Percentiles rank a stretch among this genome's conserved stretches.
These are phyloP conservation scores for Chlorophyllum brunneum DNA, from an alignment of 768 basidiomycete species.

Conservation along the genomic window DNA sequence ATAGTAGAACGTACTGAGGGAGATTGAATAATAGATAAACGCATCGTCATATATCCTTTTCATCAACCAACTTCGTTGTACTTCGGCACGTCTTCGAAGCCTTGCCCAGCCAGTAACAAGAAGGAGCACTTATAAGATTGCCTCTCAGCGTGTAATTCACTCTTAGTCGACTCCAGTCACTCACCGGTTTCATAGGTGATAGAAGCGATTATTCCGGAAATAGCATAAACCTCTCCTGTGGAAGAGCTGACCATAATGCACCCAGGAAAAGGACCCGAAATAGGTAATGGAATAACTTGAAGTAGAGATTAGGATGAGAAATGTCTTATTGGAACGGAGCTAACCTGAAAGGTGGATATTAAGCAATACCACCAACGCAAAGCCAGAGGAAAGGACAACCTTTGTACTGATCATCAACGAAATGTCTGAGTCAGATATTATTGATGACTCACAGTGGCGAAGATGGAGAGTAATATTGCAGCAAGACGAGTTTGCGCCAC, in stretches of 20 bases:
- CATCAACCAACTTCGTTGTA: not conserved
- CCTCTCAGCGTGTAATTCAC: too few species aligned
- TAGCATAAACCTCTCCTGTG: not conserved
- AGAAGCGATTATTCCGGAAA: not conserved
- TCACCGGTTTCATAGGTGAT: not conserved
- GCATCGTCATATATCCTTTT: not conserved
- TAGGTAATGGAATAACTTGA: not conserved
- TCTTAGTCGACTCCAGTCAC: too few species aligned
- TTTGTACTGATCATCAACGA: too few species aligned
- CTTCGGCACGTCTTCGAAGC: not conserved
- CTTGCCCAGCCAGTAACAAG: not conserved
- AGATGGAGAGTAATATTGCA: too few species aligned
- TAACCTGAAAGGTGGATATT: too few species aligned
- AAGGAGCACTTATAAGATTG: not conserved
- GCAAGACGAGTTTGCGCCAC: too few species aligned
- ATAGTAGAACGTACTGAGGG: not conserved
- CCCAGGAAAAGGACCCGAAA: not conserved
- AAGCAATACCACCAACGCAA: too few species aligned
- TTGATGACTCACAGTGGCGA: too few species aligned
- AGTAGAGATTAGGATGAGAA: too few species aligned
- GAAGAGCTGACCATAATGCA: not conserved
- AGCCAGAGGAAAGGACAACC: too few species aligned
- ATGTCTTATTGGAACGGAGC: too few species aligned
- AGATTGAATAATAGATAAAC: not conserved
- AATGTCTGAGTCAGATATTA: too few species aligned